phyloP scores from a whole-genome alignment of 805 yeast species.

The Pichia gijzeniarum region DNA sequence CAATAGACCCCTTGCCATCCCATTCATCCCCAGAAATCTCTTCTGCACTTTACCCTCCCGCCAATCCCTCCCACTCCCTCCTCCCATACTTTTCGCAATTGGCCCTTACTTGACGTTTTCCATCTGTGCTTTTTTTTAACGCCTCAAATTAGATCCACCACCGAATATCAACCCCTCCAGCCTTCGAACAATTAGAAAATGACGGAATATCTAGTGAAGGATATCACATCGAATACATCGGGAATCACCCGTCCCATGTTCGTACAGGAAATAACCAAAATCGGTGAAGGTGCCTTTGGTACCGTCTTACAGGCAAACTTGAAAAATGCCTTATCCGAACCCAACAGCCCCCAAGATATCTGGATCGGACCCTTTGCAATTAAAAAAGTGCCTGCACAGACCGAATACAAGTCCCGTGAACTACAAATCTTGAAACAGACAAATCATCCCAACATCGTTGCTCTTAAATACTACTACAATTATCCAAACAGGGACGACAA shows the following conservation, averaged over 20 bases:
- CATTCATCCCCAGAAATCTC: too few relatives aligned
- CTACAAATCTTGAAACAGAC: constrained; percentile 69
- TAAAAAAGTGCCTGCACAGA: constrained; percentile 80
- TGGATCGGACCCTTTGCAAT: constrained; percentile 84
- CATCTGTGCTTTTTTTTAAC: too few relatives aligned
- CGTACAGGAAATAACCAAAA: constrained; percentile 62
- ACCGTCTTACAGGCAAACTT: constrained; percentile 71
- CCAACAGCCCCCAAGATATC: constrained; percentile 19
- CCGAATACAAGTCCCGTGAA: constrained; percentile 79
- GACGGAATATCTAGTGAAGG: constrained; percentile 43
- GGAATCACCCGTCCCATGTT: constrained; percentile 53
- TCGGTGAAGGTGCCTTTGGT: constrained; percentile 86
- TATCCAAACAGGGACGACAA: constrained; percentile 53
- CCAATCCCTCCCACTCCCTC: too few relatives aligned
- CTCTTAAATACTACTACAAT: constrained; percentile 63
- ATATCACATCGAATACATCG: constrained; percentile 57
- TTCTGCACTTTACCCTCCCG: too few relatives aligned
- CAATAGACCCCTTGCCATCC: too few relatives aligned
- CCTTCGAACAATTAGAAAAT: not conserved
- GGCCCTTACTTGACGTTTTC: too few relatives aligned
- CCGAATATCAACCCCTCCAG: too few relatives aligned
- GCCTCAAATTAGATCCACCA: too few relatives aligned
- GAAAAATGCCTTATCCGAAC: constrained; percentile 21
- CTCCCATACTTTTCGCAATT: too few relatives aligned
- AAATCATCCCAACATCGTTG: constrained; percentile 73